Conservation (phyloP, 768 basidiomycete genomes). For the Leccinum uliginosum region DNA sequence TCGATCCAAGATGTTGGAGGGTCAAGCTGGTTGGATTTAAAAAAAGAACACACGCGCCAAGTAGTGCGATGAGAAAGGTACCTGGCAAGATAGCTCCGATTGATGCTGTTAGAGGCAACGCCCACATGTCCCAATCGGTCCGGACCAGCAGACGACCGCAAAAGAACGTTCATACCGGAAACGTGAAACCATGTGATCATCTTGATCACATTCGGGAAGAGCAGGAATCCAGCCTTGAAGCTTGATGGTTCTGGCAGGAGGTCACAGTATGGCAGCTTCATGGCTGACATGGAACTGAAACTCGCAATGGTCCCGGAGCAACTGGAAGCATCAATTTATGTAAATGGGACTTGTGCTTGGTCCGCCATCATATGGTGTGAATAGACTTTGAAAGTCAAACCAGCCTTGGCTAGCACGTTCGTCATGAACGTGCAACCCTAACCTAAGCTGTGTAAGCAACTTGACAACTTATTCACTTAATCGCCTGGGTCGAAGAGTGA, state of each 20-base stretch:
- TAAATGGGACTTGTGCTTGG: not conserved
- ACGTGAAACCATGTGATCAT: not conserved
- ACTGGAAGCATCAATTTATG: not conserved
- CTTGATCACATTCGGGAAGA: not conserved
- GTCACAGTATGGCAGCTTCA: not conserved
- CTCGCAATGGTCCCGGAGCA: not conserved
- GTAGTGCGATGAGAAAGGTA: not conserved
- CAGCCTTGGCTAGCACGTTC: conserved; percentile 9
- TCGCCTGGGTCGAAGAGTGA: not conserved
- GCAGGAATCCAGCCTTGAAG: no score
- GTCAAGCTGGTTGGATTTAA: conserved; percentile 17
- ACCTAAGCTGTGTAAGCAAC: not conserved
- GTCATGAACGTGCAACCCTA: conserved; percentile 4
- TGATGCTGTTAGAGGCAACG: conserved; percentile 1
- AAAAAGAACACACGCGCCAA: conserved; percentile 24
- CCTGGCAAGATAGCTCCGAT: not conserved
- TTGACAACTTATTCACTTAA: not conserved
- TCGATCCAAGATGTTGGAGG: not conserved
- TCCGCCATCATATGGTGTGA: not conserved
- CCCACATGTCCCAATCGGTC: not conserved
- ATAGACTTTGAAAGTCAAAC: no score
- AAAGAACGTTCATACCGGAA: conserved; percentile 4
- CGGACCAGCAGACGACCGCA: not conserved
- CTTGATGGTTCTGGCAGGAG: not conserved
- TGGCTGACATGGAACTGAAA: conserved; percentile 11